Evolutionary conservation across 352 stramenopile genomes (phyloP), one percentile per base, ranked within the genome.

Genomic region (Pythium aphanidermatum): DNA sequence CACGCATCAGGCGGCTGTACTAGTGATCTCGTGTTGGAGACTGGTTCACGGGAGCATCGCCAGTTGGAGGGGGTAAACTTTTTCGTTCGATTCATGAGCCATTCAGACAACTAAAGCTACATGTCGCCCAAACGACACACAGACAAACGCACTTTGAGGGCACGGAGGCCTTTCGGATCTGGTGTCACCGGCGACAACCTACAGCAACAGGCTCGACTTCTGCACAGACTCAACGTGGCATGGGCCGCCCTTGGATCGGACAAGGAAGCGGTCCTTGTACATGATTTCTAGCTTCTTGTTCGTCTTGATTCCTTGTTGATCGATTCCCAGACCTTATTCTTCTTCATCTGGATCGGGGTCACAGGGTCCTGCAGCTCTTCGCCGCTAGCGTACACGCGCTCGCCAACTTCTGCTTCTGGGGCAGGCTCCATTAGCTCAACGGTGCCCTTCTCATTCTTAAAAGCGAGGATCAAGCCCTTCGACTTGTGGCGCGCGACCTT

Each of bases 241-340:
- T 35, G 70, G 68, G 17, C 75, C 75, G 8, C 56, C 68, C 30
- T 68, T 65, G 39, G 75, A 83, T 26, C 72, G 68, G 19, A 87
- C 55, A 5, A 69, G 50, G 53, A 58, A 86, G 46, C 71, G 72
- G 20, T 84, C 73, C 56, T 68, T 59, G 59, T 81, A 88, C 73
- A 80, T 57, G 37, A 88, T 56, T 53, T 88, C 73, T 40, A 69
- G 64, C 70, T 88, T 86, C 49, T 81, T 81, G 57, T 70, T 86
- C 27, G 73, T 86, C 65, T 74, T 83, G 51, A 88, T 81, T 72
- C 67, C 60, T 88, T 88, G 60, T 63, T 64, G 16, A 88, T 35
- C 39, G 71, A 68, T 31, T 88, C 76, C 76, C 76, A 88, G 34
- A 86, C 73, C 63, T 88, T 88, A 68, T 86, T 84, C 67, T 88